phyloP scores from a whole-genome alignment of 2,329 filamentous ascomycete species.

The Nothophoma quercina region DNA sequence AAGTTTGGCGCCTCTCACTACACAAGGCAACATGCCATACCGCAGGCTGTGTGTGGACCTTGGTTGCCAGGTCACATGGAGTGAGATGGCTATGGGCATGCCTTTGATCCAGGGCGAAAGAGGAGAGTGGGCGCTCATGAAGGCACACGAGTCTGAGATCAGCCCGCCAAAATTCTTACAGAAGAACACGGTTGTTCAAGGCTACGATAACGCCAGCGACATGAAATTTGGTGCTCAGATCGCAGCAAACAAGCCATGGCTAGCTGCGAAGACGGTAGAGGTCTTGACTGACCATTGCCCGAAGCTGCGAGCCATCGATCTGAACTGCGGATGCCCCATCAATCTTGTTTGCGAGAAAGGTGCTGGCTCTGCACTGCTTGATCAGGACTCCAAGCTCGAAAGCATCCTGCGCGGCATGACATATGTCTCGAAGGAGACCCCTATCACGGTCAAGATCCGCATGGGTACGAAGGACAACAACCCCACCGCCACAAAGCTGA shows the following conservation, averaged over 20 bases:
- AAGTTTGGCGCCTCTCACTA: conserved; percentile 91
- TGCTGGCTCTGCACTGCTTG: conserved; percentile 90
- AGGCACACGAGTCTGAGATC: conserved; percentile 86
- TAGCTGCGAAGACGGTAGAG: conserved; percentile 88
- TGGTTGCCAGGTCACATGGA: conserved; percentile 93
- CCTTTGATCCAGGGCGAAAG: conserved; percentile 89
- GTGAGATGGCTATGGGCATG: conserved; percentile 95
- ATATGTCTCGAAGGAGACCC: conserved; percentile 84
- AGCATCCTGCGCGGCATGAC: conserved; percentile 98
- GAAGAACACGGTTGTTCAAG: conserved; percentile 66
- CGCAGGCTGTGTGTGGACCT: conserved; percentile 87
- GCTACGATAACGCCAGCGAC: conserved; percentile 84
- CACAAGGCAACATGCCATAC: conserved; percentile 95
- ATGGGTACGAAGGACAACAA: conserved; percentile 84
- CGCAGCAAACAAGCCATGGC: conserved; percentile 89
- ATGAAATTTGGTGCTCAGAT: conserved; percentile 92
- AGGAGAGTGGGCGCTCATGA: conserved; percentile 93
- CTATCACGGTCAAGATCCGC: conserved; percentile 93
- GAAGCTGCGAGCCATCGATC: conserved; percentile 85
- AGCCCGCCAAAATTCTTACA: conserved; percentile 72
- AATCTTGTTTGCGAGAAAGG: conserved; percentile 90
- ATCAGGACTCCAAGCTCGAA: conserved; percentile 85
- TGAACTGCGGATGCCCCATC: conserved; percentile 98
- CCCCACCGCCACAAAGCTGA: conserved; percentile 80
- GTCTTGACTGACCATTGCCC: conserved; percentile 78